A percentile compares a stretch with the other conserved stretches of the same genome.
phyloP scores from a whole-genome alignment of 805 yeast species.

The Pichia exigua region DNA sequence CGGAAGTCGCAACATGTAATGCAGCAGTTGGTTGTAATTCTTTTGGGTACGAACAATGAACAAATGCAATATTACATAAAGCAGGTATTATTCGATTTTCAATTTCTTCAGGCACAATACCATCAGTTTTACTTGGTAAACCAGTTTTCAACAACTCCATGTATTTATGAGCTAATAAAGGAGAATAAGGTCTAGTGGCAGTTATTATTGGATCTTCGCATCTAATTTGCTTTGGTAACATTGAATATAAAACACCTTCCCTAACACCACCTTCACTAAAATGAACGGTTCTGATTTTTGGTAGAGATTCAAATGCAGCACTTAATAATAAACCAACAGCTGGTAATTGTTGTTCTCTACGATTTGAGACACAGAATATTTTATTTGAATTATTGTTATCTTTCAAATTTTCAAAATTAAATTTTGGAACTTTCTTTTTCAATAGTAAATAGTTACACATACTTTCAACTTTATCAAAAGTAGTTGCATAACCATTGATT shows the following conservation, averaged over 20 bases:
- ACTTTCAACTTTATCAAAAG: constrained; percentile 42
- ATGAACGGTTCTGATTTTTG: constrained; percentile 52
- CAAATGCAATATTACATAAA: constrained; percentile 64
- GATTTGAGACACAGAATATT: constrained; percentile 57
- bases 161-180: constrained; percentile 52
- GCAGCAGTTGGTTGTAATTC: constrained; percentile 73
- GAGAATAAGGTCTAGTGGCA: constrained; percentile 68
- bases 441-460: constrained; percentile 45
- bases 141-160: constrained; percentile 46
- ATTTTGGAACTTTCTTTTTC: constrained; percentile 39
- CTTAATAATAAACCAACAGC: constrained; percentile 57
- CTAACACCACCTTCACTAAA: constrained; percentile 74
- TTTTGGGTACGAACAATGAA: constrained; percentile 69
- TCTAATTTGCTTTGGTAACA: constrained; percentile 48
- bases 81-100: constrained; percentile 58
- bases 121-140: constrained; percentile 36
- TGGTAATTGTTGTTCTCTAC: constrained; percentile 60
- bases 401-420: constrained; percentile 26
- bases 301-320: constrained; percentile 56
- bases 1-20: constrained; percentile 62
- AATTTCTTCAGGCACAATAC: constrained; percentile 51
- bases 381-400: constrained; percentile 6
- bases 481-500: constrained; percentile 60
- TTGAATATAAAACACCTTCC: constrained; percentile 64
- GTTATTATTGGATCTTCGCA: constrained; percentile 62